Evolutionary conservation across 2,329 filamentous ascomycete genomes (phyloP), one percentile per base, ranked within the genome.

Genomic region (Ascochyta viciae-villosae): DNA sequence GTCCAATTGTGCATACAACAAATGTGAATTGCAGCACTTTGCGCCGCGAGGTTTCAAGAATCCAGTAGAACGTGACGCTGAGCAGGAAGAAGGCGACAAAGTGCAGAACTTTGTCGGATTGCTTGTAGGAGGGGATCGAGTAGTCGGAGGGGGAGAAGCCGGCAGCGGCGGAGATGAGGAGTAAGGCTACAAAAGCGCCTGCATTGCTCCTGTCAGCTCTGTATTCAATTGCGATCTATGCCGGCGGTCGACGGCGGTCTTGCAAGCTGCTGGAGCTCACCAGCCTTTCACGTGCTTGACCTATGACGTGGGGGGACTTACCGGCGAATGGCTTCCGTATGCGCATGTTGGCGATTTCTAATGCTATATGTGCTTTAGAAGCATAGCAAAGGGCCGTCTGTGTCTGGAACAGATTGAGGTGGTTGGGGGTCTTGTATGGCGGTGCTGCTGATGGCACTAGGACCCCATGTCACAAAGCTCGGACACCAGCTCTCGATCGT

Each of bases 61-160:
- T 90, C 92, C 95, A 99, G 85, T 99, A 99, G 83, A 98, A 98
- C 65, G 85, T 73, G 39, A 90, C 77, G 15, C 94, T 96, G 49
- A 99, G 84, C 64, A 91, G 74, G 82, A 98, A 96, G 81, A 99
- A 98, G 68, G 90, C 93, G 55, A 92, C 60, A 67, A 90, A 83
- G 77, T 98, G 95, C 26, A 98, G 84, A 70, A 90, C 81, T 78
- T 99, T 98, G 83, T 97, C 93, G 81, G 77, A 80, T 57, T 82
- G 79, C 57, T 96, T 92, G 74, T 94, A 84, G 69, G 81, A 78
- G 16, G 85, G 81, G 22, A 82, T 73, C 72, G 80, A 73, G 74
- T 78, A 74, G 56, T 74, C 63, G 19, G 63, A 59, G 10, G 71
- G 65, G 29, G 91, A 88, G 53, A 98, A 89, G 63, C 92, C 92